Evolutionary conservation across 768 basidiomycete species (phyloP).

Genomic region (Cubamyces lactineus): DNA sequence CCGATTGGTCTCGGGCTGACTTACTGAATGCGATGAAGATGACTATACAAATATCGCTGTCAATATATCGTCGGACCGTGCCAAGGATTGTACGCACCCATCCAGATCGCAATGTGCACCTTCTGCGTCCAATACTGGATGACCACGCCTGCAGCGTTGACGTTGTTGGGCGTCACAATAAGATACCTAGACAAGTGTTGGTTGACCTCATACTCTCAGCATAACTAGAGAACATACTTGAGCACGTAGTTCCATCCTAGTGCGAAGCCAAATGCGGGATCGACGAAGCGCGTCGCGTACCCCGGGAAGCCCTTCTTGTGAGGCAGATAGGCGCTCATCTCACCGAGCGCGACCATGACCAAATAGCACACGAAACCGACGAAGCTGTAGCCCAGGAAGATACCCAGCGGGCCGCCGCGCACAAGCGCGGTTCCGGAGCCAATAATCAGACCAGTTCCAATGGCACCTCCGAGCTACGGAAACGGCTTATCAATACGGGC

Average conservation of each 20-base stretch:
- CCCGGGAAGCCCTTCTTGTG: constrained; percentile 63
- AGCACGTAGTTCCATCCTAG: constrained; percentile 66
- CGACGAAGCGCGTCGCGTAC: constrained; percentile 66
- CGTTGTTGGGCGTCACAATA: constrained; percentile 67
- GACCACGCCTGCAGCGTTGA: constrained; percentile 59
- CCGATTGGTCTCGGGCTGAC: constrained; percentile 15
- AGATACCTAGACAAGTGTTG: constrained; percentile 42
- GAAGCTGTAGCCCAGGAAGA: constrained; percentile 45
- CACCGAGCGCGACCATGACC: constrained; percentile 54
- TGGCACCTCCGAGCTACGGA: constrained; percentile 37
- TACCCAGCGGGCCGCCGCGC: constrained; percentile 57
- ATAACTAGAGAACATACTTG: constrained; percentile 41
- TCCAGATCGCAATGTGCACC: constrained; percentile 54
- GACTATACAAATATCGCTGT: constrained; percentile 35
- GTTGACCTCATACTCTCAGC: not conserved
- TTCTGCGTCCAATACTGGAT: constrained; percentile 41
- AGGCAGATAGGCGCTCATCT: constrained; percentile 48
- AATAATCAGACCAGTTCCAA: constrained; percentile 40
- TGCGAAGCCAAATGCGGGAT: constrained; percentile 70
- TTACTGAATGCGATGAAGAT: constrained; percentile 63
- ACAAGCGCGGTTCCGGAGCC: constrained; percentile 60
- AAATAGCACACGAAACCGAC: constrained; percentile 62
- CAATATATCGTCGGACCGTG: not conserved
- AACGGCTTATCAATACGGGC: not conserved
- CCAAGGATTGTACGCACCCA: constrained; percentile 45